Conservation (phyloP, 345 rosid species). For the Rhodamnia argentea region DNA sequence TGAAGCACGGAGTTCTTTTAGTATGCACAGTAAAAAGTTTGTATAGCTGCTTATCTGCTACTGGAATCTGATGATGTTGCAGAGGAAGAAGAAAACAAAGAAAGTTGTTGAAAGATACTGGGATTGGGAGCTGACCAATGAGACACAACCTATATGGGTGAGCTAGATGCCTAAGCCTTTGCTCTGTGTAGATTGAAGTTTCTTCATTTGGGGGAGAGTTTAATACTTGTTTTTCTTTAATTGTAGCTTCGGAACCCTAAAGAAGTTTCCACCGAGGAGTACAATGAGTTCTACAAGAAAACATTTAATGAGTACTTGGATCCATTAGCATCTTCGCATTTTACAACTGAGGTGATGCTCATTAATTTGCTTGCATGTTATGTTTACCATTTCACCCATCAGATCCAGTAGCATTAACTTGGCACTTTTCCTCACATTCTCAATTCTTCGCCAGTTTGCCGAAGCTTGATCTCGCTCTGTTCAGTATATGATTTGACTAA, state of each 20-base stretch:
- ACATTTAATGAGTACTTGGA: conserved; percentile 91
- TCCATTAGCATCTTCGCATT: conserved; percentile 92
- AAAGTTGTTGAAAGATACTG: conserved; percentile 88
- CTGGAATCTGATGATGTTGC: neutral
- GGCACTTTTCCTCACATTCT: too few relatives aligned
- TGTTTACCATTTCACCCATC: neutral
- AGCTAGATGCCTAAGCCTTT: conserved; percentile 7
- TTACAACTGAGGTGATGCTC: conserved; percentile 81
- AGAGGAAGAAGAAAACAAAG: conserved; percentile 92
- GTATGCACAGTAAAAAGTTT: neutral
- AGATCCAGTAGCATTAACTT: neutral
- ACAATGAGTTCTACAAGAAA: conserved; percentile 85
- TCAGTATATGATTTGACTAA: neutral
- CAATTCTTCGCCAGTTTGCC: neutral
- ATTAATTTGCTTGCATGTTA: neutral
- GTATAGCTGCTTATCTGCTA: neutral
- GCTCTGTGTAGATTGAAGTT: neutral
- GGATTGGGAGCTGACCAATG: conserved; percentile 97
- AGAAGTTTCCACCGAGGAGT: conserved; percentile 79
- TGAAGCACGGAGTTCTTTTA: neutral
- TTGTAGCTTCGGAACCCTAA: conserved; percentile 88
- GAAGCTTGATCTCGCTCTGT: neutral
- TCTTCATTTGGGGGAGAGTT: neutral
- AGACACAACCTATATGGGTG: conserved; percentile 98
- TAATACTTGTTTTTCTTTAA: neutral